Base-by-base conservation (phyloP, 768 basidiomycete genomes). In the Phaeotremella skinneri region DNA sequence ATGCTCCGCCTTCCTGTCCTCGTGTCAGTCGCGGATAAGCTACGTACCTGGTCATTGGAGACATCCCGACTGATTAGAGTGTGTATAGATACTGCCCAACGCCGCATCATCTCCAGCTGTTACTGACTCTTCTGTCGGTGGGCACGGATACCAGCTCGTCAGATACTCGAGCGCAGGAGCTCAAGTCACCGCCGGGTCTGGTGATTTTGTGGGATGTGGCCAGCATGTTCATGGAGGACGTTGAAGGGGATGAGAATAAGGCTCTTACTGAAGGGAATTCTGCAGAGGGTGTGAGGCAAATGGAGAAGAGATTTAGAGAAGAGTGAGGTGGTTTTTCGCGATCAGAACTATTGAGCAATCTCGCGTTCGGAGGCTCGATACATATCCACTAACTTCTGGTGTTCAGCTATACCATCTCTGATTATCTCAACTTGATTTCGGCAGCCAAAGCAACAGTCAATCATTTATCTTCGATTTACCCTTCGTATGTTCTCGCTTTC, bases 171-270 rank as follows among this genome's bases (percentile, higher is more conserved):
- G 45, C 26, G 49, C 23, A 5, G 55, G 64, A 14, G 20, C 43
- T n/a, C 49, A 39, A 21, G 7, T 37, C 34, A 7, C 52, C 58
- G 31, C 67, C 70, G 1, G 59, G 66, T 3, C 49, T 72, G 27
- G 60, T 72, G 2, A 58, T 72, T 9, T 53, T 72, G 2, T 67
- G 66, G 61, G 66, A 72, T 50, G 50, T 68, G 14, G 70, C 66
- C 11, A 54, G 56, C n/a, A 7, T 62, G 51, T 56, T 69, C 42
- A 69, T 72, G 70, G 50, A 59, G 25, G 59, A 69, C 20, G 51
- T 57, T 39, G 59, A 43, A 25, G 39, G 20, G n/a, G 66, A 72
- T 48, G 68, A 69, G 61, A 63, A 63, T 45, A 42, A 56, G 30
- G 57, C 62, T 21, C 16, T 11, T 16, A 23, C 13, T 7, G 13